Conservation (phyloP, 2,329 filamentous ascomycete genomes). For the Harringtonia aguacate region DNA sequence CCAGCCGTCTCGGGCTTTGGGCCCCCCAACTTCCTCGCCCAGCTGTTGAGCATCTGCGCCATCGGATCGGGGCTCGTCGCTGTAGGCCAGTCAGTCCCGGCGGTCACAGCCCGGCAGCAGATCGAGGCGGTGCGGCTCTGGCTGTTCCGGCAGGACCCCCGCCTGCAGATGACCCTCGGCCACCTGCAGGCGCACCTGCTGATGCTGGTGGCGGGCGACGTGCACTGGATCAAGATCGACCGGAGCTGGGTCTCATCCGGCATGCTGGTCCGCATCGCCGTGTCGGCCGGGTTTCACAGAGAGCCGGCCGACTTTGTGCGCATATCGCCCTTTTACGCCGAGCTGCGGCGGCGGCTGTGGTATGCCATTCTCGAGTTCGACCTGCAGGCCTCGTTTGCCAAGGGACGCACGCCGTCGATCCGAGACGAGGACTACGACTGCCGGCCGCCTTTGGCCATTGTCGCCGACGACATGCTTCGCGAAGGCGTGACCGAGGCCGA, state of each 20-base stretch:
- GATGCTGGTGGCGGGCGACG: slow-evolving; percentile 2
- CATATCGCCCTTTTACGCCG: slow-evolving; percentile 21
- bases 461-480: slow-evolving; percentile 33
- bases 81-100: neutral
- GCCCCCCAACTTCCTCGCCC: neutral
- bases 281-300: slow-evolving; percentile 38
- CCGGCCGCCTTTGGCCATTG: slow-evolving; percentile 29
- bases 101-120: neutral
- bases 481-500: neutral
- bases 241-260: slow-evolving; percentile 34
- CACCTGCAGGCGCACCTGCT: slow-evolving; percentile 2
- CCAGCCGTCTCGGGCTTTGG: neutral
- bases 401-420: slow-evolving; percentile 33
- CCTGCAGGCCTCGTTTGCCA: slow-evolving; percentile 30
- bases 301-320: slow-evolving; percentile 29
- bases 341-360: slow-evolving; percentile 40
- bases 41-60: slow-evolving; percentile 1
- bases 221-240: slow-evolving; percentile 15
- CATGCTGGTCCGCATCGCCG: slow-evolving; percentile 29
- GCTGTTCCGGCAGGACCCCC: slow-evolving; percentile 2
- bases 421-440: slow-evolving; percentile 34
- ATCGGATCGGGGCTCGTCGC: neutral
- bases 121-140: slow-evolving; percentile 1
- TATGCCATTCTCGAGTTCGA: slow-evolving; percentile 38
- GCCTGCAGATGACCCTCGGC: slow-evolving; percentile 2